Percentiles rank a stretch among this genome's conserved stretches.
Evolutionary conservation across 176 grass and related monocot species (phyloP).

Genomic region (Oryza brachyantha): DNA sequence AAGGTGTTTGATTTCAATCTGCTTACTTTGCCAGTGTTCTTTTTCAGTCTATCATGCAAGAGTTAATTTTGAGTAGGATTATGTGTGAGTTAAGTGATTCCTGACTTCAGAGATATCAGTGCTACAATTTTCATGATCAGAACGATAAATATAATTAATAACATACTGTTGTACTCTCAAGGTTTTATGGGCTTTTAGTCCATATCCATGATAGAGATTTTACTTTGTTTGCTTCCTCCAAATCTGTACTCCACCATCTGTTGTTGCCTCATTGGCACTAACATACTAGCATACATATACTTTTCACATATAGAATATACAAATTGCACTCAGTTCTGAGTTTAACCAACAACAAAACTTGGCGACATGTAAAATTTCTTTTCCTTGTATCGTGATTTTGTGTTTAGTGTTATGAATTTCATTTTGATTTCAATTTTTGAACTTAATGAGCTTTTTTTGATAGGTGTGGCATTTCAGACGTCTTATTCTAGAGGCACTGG

Average conservation of each 20-base stretch:
- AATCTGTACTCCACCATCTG: neutral
- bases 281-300: neutral
- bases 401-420: constrained; percentile 3
- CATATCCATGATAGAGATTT: neutral
- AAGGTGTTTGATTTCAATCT: neutral
- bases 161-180: neutral
- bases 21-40: neutral
- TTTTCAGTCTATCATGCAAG: neutral
- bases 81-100: neutral
- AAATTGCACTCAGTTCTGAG: neutral
- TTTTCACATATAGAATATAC: neutral
- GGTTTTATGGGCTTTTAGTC: neutral
- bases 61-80: neutral
- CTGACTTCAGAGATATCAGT: neutral
- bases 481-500: constrained; percentile 77
- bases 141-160: neutral
- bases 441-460: constrained; percentile 14
- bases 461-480: constrained; percentile 98
- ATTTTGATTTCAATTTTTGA: constrained; percentile 10
- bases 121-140: neutral
- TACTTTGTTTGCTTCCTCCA: neutral
- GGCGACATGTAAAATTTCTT: neutral
- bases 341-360: neutral
- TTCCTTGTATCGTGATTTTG: neutral
- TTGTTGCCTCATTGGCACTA: neutral